Base-by-base conservation (phyloP, 495 filamentous ascomycete species). In the Umbilicaria muhlenbergii region DNA sequence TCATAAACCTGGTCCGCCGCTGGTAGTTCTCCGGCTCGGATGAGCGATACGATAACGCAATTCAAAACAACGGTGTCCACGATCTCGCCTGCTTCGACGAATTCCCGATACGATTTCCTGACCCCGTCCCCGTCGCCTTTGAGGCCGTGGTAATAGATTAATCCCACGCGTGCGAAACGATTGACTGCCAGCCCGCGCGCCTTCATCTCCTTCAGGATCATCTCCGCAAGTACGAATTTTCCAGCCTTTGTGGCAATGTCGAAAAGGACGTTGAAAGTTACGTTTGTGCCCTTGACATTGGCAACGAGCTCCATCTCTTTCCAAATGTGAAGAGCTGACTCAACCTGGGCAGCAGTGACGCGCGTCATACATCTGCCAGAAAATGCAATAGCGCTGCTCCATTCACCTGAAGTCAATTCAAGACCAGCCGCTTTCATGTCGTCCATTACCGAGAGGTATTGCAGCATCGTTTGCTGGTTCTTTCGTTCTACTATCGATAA, bases 231-330 rank as follows among this genome's bases (percentile, higher is more conserved):
- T 2, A 63, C 63, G 42, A 81, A 89, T 51, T 91, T 88, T 16
- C 80, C 77, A 1, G 86, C 76, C 58, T 87, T 92, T 37, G 82
- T 74, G 28, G 89, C 87, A 13, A 83, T 71, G 54, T 94, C 84
- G 49, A 94, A 94, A 24, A 98, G 73, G 42, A 93, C 81, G 58
- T 84, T 89, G 65, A 96, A 94, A 2, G 88, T 89, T 11, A 82
- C 78, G 31, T 71, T 65, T 49, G 75, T 81, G 31, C 66, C 71
- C 47, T 63, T 53, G n/a, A 86, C 58, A 5, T 73, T 69, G 14
- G 76, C 76, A n/a, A 74, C 58, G 21, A 71, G 61, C 58, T 96
- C 91, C 81, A 94, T 94, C 50, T 86, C 74, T 43, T 76, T 75
- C 86, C 87, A 96, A n/a, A 91, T 60, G 31, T 78, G 68, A 14